phyloP scores from a whole-genome alignment of 1,139 yeast genomes.

The Pichia sp. region DNA sequence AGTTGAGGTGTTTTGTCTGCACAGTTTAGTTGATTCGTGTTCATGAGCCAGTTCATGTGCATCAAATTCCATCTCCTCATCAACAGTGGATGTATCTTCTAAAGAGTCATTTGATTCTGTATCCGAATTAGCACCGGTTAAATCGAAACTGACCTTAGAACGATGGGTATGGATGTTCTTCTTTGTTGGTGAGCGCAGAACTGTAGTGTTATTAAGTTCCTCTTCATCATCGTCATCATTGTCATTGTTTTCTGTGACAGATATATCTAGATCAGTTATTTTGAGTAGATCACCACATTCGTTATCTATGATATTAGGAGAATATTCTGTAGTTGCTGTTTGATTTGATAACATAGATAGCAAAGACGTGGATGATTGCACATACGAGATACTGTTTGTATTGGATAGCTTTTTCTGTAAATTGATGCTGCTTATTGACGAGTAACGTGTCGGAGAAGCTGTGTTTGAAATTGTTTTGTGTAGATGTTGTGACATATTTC shows the following conservation, averaged over 20 bases:
- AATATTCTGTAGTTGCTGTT: constrained; percentile 32
- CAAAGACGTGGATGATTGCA: constrained; percentile 16
- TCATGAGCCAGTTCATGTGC: too few species aligned
- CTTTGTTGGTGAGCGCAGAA: not conserved
- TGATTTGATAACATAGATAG: constrained; percentile 26
- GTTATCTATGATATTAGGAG: constrained; percentile 28
- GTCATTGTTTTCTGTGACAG: constrained; percentile 10
- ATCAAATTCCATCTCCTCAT: not conserved
- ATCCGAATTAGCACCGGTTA: constrained; percentile 8
- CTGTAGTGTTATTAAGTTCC: not conserved
- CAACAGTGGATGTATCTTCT: not conserved
- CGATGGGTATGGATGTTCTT: not conserved
- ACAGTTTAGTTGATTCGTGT: not conserved
- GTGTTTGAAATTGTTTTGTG: not conserved
- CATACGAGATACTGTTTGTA: not conserved
- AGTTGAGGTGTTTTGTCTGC: constrained; percentile 1
- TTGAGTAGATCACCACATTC: constrained; percentile 31
- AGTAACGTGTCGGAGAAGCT: not conserved
- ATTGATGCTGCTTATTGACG: not conserved
- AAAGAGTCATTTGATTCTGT: constrained; percentile 6
- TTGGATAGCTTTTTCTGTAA: not conserved
- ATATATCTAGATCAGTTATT: constrained; percentile 24
- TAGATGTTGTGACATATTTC: not conserved
- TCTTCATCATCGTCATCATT: not conserved
- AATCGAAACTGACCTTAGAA: constrained; percentile 3